These are phyloP conservation scores for Aspergillus neotritici DNA, from an alignment of 2,329 filamentous ascomycete genomes.

Conservation along the genomic window DNA sequence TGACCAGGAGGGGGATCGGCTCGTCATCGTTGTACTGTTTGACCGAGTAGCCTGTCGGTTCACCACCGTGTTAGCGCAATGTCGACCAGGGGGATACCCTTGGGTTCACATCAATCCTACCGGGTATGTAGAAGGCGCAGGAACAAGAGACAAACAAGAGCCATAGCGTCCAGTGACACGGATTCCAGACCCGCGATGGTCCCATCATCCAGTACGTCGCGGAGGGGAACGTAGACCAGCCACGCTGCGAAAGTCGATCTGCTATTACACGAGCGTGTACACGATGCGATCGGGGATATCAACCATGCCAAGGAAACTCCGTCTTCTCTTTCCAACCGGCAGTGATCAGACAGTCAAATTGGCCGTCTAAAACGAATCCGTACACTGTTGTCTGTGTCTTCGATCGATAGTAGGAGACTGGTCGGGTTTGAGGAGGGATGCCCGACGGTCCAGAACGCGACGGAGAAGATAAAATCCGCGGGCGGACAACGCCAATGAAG, in stretches of 20 bases:
- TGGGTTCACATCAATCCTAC: constrained; percentile 43
- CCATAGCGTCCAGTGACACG: constrained; percentile 30
- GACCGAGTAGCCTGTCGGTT: constrained; percentile 67
- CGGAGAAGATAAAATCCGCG: background rate
- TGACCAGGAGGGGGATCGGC: constrained; percentile 76
- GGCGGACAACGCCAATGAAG: background rate
- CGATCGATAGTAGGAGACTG: background rate
- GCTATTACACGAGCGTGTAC: constrained; percentile 9
- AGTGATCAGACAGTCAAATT: too few relatives aligned
- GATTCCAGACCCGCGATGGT: constrained; percentile 9
- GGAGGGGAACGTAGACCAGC: constrained; percentile 1
- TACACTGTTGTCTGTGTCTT: too few relatives aligned
- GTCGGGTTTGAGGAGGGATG: background rate
- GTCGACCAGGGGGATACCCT: background rate
- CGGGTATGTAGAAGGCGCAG: constrained; percentile 78
- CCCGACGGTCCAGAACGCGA: constrained; percentile 3
- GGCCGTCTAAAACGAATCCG: too few relatives aligned
- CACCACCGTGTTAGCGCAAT: constrained; percentile 9
- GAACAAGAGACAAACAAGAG: constrained; percentile 49
- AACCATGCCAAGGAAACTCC: too few relatives aligned
- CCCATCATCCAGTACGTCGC: constrained; percentile 12
- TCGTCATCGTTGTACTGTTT: constrained; percentile 72
- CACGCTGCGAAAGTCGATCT: constrained; percentile 5
- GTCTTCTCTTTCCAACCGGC: too few relatives aligned
- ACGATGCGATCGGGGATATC: background rate